phyloP scores from a whole-genome alignment of 495 filamentous ascomycete species.

The Xylaria castorea region DNA sequence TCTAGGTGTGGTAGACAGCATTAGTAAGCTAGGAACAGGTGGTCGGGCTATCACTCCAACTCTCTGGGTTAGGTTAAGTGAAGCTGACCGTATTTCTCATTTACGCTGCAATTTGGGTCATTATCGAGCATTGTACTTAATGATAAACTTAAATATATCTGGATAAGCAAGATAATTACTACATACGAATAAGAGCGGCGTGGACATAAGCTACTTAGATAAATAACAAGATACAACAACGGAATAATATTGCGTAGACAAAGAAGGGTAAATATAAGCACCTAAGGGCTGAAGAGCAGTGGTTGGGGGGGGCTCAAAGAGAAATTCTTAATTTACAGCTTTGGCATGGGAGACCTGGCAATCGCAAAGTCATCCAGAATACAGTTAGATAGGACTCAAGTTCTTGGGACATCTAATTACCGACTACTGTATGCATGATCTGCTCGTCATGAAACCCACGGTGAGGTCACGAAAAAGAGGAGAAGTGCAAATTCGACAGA shows the following conservation, averaged over 20 bases:
- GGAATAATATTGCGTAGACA: background rate
- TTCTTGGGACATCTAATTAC: background rate
- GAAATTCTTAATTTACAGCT: background rate
- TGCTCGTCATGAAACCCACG: background rate
- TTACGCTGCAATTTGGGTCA: background rate
- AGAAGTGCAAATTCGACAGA: background rate
- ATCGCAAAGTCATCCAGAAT: background rate
- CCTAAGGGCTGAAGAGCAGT: background rate
- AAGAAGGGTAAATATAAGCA: background rate
- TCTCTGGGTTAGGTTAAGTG: slow-evolving; percentile 20
- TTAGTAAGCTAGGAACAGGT: background rate
- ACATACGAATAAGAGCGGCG: background rate
- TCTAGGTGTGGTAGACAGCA: slow-evolving; percentile 4
- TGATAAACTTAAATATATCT: background rate
- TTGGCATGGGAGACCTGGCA: background rate
- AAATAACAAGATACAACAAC: background rate
- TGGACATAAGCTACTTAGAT: background rate
- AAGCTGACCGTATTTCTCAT: background rate
- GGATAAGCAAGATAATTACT: background rate
- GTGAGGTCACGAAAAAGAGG: background rate
- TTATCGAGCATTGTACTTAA: background rate
- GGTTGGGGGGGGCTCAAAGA: background rate
- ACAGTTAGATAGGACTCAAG: background rate
- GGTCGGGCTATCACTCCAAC: background rate
- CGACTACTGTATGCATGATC: background rate